Conservation (phyloP, 176 grass and related monocot species). For the Oryza meyeriana region DNA sequence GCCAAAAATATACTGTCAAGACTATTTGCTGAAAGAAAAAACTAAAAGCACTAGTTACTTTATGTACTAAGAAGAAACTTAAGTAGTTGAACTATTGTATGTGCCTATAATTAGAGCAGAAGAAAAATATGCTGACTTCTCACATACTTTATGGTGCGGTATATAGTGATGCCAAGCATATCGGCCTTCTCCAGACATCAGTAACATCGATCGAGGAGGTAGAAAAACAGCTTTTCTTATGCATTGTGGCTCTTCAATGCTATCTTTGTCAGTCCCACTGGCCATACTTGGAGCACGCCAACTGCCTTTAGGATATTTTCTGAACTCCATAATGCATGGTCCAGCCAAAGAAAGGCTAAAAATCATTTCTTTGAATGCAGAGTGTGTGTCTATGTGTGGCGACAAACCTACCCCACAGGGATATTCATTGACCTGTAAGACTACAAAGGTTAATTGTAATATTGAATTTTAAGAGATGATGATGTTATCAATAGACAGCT, state of each 20-base stretch:
- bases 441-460: slow-evolving; percentile 33
- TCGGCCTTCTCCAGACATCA: slow-evolving; percentile 93
- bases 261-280: slow-evolving; percentile 49
- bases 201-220: slow-evolving; percentile 70
- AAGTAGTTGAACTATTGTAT: neutral
- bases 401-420: slow-evolving; percentile 90
- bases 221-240: slow-evolving; percentile 80
- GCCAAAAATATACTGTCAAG: neutral
- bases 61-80: neutral
- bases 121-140: neutral
- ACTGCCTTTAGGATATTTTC: slow-evolving; percentile 66
- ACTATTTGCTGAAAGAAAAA: neutral
- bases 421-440: slow-evolving; percentile 88
- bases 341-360: slow-evolving; percentile 93
- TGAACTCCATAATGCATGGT: slow-evolving; percentile 96
- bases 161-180: slow-evolving; percentile 99
- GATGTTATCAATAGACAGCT: neutral
- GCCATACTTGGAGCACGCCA: slow-evolving; percentile 50
- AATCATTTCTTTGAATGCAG: slow-evolving; percentile 92
- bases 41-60: neutral
- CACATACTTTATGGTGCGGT: slow-evolving; percentile 90
- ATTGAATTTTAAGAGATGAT: neutral
- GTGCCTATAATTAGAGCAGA: neutral
- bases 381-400: slow-evolving; percentile 95
- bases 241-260: slow-evolving; percentile 30